Base-by-base conservation (phyloP, 139 green algal species). In the Desmodesmus armatus region DNA sequence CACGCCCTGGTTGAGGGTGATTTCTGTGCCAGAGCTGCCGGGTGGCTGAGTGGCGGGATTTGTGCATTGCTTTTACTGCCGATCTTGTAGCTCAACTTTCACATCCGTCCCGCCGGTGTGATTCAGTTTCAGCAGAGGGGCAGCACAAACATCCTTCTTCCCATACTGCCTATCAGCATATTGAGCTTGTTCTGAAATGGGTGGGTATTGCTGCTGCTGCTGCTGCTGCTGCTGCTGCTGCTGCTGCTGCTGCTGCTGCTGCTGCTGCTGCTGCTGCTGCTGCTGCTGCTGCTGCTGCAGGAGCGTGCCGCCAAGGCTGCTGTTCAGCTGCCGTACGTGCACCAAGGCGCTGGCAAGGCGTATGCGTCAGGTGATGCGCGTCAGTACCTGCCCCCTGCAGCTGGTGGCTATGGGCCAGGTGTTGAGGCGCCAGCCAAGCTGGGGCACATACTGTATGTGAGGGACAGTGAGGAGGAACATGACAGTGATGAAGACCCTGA, bases 401-500 rank as follows among this genome's bases (percentile, higher is more conserved):
- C 93, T 35, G 93, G 93, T 2, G 93, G 93, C 7, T 58, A 49
- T 69, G 89, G 87, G 5, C 76, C 71, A 33, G 72, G 79, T 37
- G 43, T 80, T 33, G 53, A 86, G 6, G 49, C 72, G 35, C 27
- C 23, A 31, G 31, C 23, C 5, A 81, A 73, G 70, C 88, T 96
- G 55, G 94, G 94, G 4, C 94, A 93, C 53, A 97, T 97, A 60
- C 72, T 95, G 74, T 97, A 97, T 60, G 89, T 95, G 23, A 83
- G 94, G 0, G 94, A 97, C 75, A 93, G 88, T 31, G 94, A 91
- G 44, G 91, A 88, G 25, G 94, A 96, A 86, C 81, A 90, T 55
- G 94, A 97, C 84, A 93, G 86, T 19, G 94, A 97, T 85, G 92
- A 97, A 85, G 94, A 97, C 65, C 93, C 93, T 9, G 94, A 97